These are phyloP conservation scores for Tetrahymena elliotti DNA, from an alignment of 73 alveolate species.

Conservation along the genomic window DNA sequence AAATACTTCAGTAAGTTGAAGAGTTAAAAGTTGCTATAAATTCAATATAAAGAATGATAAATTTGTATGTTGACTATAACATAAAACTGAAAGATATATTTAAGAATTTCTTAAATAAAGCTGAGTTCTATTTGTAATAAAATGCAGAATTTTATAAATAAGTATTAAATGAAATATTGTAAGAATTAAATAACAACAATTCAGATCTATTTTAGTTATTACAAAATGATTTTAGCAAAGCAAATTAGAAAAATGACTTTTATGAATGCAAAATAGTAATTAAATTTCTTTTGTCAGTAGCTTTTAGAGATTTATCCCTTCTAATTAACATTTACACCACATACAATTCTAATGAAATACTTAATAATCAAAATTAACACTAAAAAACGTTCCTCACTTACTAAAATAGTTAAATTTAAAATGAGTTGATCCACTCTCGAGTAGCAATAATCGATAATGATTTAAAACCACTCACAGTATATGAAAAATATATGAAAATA, in stretches of 20 bases:
- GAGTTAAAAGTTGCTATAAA: not conserved
- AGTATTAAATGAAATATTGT: not conserved
- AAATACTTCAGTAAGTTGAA: not conserved
- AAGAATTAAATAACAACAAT: not conserved
- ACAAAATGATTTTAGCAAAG: not conserved
- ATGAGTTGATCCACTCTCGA: not conserved
- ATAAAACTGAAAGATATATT: not conserved
- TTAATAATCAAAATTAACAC: not conserved
- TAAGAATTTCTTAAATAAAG: not conserved
- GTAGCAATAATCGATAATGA: not conserved
- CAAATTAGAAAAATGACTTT: not conserved
- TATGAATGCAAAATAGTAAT: not conserved
- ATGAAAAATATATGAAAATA: not conserved
- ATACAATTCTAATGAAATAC: not conserved
- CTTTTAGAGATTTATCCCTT: not conserved
- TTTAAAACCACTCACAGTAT: not conserved
- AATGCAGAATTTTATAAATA: not conserved
- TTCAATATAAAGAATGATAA: not conserved
- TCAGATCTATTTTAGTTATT: not conserved
- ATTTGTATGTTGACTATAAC: not conserved
- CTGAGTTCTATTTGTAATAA: not conserved
- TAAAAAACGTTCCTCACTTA: not conserved
- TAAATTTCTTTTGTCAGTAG: not conserved
- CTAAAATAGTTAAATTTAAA: not conserved
- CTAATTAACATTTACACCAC: not conserved